Base-by-base conservation (phyloP, 768 basidiomycete genomes). In the Lactifluus hygrophoroides region DNA sequence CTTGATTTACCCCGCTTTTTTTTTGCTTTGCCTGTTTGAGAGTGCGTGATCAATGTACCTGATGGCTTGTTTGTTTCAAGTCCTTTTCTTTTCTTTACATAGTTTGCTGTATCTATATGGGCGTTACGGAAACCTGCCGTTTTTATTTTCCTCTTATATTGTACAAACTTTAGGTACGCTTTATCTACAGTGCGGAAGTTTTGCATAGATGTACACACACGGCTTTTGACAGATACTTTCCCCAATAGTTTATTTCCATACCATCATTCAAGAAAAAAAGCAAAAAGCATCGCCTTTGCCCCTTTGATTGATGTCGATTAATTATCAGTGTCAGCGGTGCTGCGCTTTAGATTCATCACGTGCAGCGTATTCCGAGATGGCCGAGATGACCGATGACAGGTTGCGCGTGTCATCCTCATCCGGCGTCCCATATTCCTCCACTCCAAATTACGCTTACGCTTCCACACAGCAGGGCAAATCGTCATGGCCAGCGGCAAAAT, bases 401-500 rank as follows among this genome's bases (percentile, higher is more conserved):
- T 32, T 32, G 32, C n/a, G n/a, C n/a, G n/a, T n/a, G n/a, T n/a
- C n/a, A n/a, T n/a, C n/a, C n/a, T n/a, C n/a, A n/a, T n/a, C n/a
- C n/a, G n/a, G n/a, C n/a, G n/a, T n/a, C n/a, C n/a, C n/a, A n/a
- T n/a, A n/a, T n/a, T n/a, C n/a, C n/a, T n/a, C n/a, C n/a, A n/a
- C n/a, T n/a, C n/a, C n/a, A n/a, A n/a, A n/a, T n/a, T n/a, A n/a
- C n/a, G n/a, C n/a, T n/a, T n/a, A n/a, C n/a, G n/a, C n/a, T n/a
- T n/a, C n/a, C n/a, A n/a, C n/a, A n/a, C n/a, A n/a, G n/a, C n/a
- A n/a, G n/a, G n/a, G n/a, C n/a, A n/a, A n/a, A 37, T 8, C 23
- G 17, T 11, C 2, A 60, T 60, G 58, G 40, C 54, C 6, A 63
- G 62, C 35, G 63, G 62, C 2, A 64, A 64, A 40, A 64, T 64